phyloP scores from a whole-genome alignment of 2,329 filamentous ascomycete species.

The Monosporascus sp. region DNA sequence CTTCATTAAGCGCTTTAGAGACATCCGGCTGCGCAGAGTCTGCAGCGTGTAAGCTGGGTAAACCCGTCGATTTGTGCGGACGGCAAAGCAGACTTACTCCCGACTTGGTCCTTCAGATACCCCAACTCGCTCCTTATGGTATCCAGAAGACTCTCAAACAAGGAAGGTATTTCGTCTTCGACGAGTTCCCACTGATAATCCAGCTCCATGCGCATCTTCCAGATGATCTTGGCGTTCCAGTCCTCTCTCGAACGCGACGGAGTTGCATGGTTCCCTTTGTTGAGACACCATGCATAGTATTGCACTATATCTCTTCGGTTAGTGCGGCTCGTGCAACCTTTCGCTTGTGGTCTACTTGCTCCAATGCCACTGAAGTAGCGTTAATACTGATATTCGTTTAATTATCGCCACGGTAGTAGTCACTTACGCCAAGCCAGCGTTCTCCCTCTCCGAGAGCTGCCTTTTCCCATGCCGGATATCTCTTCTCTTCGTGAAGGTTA shows the following conservation, averaged over 20 bases:
- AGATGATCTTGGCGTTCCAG: conserved; percentile 28
- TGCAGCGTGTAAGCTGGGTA: neutral
- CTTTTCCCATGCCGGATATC: conserved; percentile 5
- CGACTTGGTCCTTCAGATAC: conserved; percentile 1
- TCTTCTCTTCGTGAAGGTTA: conserved; percentile 4
- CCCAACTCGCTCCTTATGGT: conserved; percentile 1
- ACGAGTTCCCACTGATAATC: conserved; percentile 22
- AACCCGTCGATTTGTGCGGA: neutral
- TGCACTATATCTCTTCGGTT: conserved; percentile 12
- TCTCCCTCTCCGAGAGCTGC: conserved; percentile 11
- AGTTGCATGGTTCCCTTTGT: conserved; percentile 21
- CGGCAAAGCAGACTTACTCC: neutral
- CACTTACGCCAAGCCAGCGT: conserved; percentile 14
- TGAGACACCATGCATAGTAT: conserved; percentile 25
- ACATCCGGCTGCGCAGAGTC: neutral
- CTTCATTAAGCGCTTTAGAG: neutral
- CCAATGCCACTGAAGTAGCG: neutral
- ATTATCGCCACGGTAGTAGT: neutral
- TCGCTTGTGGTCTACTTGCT: neutral
- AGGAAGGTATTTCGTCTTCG: conserved; percentile 19
- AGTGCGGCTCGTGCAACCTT: neutral
- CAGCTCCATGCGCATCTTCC: conserved; percentile 26
- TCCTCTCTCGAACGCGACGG: conserved; percentile 11
- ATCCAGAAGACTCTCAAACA: conserved; percentile 9
- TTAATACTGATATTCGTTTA: neutral